Evolutionary conservation across 306 rosid species (phyloP), one percentile per base, ranked within the genome.

Genomic region (Glycine latifolia): DNA sequence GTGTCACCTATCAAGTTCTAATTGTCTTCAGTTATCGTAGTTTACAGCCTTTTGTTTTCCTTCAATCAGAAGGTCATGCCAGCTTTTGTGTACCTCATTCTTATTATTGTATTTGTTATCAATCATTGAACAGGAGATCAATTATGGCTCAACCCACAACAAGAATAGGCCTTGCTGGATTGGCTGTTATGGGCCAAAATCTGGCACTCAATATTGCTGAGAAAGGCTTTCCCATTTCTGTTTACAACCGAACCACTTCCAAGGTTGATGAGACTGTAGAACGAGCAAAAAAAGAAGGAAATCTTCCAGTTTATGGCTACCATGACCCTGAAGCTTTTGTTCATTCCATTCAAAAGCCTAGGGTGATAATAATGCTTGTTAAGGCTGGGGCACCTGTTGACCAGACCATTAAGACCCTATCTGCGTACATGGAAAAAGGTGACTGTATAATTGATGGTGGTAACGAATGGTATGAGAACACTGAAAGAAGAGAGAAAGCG

Each of bases 341-440:
- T 62, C 60, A 91, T 13, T 94, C 98, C 17, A 81, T 94, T 77
- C 94, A 91, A 71, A 94, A 92, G 67, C 98, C 98, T 8, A 86
- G 97, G 75, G 98, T 94, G 66, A 73, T 94, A 31, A 91, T 94
- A 81, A 94, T 94, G 89, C 97, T 94, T 53, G 97, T 94, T 65
- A 94, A 94, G 93, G 98, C 98, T 0, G 98, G 98, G 68, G 89
- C 91, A 2, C 98, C 98, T 8, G 98, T 94, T 82, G 98, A 94
- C 86, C 93, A 94, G 78, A 94, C 97, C 53, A 92, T 94, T 76
- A 92, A 94, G 87, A 92, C 98, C 84, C 93, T 94, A 59, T 87
- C 97, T n/a, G 81, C 77, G 6, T 89, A 79, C 87, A 0, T 94
- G 92, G 98, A 94, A 83, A 92, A 91, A 77, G 98, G 97, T 31